phyloP scores from a whole-genome alignment of 805 yeast species.

The Yarrowia deformans region DNA sequence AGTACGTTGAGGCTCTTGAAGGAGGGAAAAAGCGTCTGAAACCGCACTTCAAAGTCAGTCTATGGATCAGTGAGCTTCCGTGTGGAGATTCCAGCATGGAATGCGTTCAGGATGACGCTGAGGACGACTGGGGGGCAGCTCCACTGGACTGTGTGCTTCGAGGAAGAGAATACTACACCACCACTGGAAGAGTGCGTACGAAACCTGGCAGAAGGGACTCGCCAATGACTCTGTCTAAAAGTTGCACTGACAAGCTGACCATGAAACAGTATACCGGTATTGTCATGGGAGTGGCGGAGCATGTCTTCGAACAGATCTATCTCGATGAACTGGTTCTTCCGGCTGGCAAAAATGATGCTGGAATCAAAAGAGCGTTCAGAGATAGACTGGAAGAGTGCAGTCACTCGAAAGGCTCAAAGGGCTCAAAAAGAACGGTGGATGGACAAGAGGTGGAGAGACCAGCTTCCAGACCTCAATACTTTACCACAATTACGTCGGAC shows the following conservation, averaged over 20 bases:
- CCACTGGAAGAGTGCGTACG: slow-evolving; percentile 76
- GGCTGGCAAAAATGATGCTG: slow-evolving; percentile 20
- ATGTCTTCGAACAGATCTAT: slow-evolving; percentile 45
- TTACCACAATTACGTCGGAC: slow-evolving; percentile 9
- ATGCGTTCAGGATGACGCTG: slow-evolving; percentile 46
- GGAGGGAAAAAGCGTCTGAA: slow-evolving; percentile 45
- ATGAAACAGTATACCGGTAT: slow-evolving; percentile 60
- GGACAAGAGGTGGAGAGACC: slow-evolving; percentile 1
- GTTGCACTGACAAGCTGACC: slow-evolving; percentile 87
- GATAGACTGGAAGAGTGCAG: slow-evolving; percentile 35
- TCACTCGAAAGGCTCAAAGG: no score
- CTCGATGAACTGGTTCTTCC: slow-evolving; percentile 49
- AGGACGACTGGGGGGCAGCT: slow-evolving; percentile 43
- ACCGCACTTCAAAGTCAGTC: slow-evolving; percentile 68
- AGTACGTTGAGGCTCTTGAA: slow-evolving; percentile 36
- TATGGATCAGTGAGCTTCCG: slow-evolving; percentile 62
- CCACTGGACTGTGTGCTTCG: slow-evolving; percentile 51
- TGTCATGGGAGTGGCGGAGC: slow-evolving; percentile 47
- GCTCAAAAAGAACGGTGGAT: background rate
- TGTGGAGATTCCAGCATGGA: slow-evolving; percentile 90
- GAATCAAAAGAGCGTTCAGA: slow-evolving; percentile 49
- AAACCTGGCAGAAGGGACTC: slow-evolving; percentile 93
- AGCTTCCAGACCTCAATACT: background rate
- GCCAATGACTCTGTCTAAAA: slow-evolving; percentile 71
- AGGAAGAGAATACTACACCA: slow-evolving; percentile 68